Evolutionary conservation across 306 rosid genomes (phyloP), one percentile per base, ranked within the genome.

Genomic region (Senna siamea): DNA sequence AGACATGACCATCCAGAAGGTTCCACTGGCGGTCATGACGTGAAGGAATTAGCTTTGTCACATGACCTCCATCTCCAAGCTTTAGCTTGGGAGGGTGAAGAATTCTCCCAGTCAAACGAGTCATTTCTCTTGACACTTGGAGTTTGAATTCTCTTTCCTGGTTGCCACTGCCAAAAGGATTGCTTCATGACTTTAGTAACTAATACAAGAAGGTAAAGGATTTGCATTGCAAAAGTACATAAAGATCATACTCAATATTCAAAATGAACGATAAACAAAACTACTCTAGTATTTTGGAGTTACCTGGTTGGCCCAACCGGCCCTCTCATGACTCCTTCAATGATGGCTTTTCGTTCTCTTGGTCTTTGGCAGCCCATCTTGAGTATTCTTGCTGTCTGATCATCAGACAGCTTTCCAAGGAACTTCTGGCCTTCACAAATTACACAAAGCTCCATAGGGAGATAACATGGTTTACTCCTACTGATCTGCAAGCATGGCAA

Each of bases 361-460:
- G 99, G 99, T 63, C 90, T 79, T 72, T 95, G 99, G 81, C 96
- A 92, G 7, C 96, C 99, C 99, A 95, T 89, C 85, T 92, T 90
- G 70, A 95, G 96, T 82, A 95, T 95, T 79, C 85, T 84, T 60
- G 97, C 96, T 4, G 97, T 95, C 80, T 95, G 99, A 84, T 92
- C 98, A 82, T 95, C 98, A 0, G 98, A 88, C 0, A 95, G 86
- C 80, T 92, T 95, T 23, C 99, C 98, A 17, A 95, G 93, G 71
- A 95, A 95, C 61, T 87, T 95, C 81, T 95, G 99, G 63, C 99
- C 99, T 83, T 95, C 97, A 74, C 98, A 95, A 43, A 95, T 90
- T 83, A 90, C 82, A 76, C 99, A 95, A 51, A 92, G 96, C 88
- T 95, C 99, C 98, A 95, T 92, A 41, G 99, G 99, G 70, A 95